Evolutionary conservation across 2,329 filamentous ascomycete genomes (phyloP), one percentile per base, ranked within the genome.

Genomic region (Ilyonectria destructans): DNA sequence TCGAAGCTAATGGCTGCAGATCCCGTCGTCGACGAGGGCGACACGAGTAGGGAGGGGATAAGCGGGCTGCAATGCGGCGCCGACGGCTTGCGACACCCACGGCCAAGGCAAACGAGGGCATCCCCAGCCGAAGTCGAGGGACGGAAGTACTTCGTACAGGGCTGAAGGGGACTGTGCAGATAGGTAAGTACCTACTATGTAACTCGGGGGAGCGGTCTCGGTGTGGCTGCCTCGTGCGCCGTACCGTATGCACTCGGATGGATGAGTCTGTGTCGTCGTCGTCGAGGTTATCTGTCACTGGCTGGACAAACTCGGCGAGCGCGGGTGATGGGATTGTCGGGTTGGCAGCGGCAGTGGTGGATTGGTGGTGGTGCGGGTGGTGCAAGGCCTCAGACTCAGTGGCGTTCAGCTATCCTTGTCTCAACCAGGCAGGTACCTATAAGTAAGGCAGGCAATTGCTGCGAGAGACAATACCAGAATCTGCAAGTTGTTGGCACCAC

Each of bases 371-470:
- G 43, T 48, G 60, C 40, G 51, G 64, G 46, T 52, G 58, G 58
- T 58, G 58, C 35, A 59, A 65, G 52, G 58, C 31, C 29, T 61
- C 51, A 43, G 57, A 35, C 58, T 66, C 45, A 26, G 63, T 66
- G 63, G 63, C 63, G 58, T 58, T 61, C 35, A 26, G 45, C 58
- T 60, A 66, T 54, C 64, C 64, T 55, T 54, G 64, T 62, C 64
- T 58, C 26, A 54, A 48, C 58, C 52, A 57, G 58, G 46, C 52
- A 58, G 46, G 58, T 54, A 58, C 58, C 58, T 58, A 21, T 19
- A 49, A 37, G 37, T 17, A 58, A 57, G 45, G 52, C 45, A 57
- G 51, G 58, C 58, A 37, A 54, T 52, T 54, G 57, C 43, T 40
- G 40, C 35, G 45, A 33, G 43, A 62, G 60, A 40, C 58, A 62